phyloP scores from a whole-genome alignment of 2,329 filamentous ascomycete genomes.

The Fusarium sp. region DNA sequence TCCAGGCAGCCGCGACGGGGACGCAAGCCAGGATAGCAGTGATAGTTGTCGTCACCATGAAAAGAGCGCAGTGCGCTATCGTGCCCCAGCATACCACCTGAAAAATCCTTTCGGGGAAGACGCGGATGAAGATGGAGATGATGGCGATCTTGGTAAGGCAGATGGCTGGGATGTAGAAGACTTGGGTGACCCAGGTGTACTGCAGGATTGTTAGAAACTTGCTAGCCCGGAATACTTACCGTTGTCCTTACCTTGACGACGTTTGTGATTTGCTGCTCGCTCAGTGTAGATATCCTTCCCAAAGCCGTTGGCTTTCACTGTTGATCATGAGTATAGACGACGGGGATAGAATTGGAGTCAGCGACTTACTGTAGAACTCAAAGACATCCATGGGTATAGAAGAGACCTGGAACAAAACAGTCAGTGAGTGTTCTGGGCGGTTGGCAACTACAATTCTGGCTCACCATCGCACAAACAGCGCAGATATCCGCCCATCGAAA shows the following conservation, averaged over 20 bases:
- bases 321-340: neutral
- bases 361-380: neutral
- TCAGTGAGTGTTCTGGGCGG: neutral
- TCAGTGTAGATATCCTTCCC: neutral
- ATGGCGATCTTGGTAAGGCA: conserved; percentile 1
- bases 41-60: neutral
- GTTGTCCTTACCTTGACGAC: neutral
- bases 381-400: neutral
- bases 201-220: neutral
- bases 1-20: neutral
- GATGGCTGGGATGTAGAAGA: conserved; percentile 5
- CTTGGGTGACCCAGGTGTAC: conserved; percentile 6
- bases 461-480: neutral
- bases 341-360: neutral
- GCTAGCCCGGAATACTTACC: neutral
- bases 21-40: neutral
- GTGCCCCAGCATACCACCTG: neutral
- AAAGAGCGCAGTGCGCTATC: neutral
- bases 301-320: conserved; percentile 5
- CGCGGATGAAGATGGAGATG: neutral
- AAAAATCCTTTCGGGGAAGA: neutral
- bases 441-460: neutral
- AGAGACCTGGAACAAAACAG: neutral
- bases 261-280: neutral
- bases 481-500: neutral